Evolutionary conservation across 1,139 yeast genomes (phyloP).

Genomic region (Debaryomyces coudertii): DNA sequence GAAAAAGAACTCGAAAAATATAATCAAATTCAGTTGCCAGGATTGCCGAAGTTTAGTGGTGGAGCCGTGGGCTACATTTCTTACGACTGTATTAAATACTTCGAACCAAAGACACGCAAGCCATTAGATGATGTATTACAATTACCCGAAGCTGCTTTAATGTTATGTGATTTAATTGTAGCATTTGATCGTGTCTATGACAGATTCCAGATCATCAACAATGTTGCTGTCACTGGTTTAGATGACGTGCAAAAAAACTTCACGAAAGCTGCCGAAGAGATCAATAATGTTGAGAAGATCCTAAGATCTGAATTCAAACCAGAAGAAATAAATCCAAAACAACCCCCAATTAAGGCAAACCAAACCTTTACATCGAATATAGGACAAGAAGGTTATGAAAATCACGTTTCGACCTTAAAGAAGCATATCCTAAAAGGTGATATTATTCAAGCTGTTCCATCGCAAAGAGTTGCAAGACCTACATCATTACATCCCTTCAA

Average conservation of each 20-base stretch:
- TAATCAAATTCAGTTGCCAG: constrained; percentile 75
- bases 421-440: constrained; percentile 87
- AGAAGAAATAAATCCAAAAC: constrained; percentile 51
- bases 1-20: constrained; percentile 70
- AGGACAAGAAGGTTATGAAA: constrained; percentile 91
- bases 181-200: constrained; percentile 95
- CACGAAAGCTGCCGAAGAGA: constrained; percentile 55
- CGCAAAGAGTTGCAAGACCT: constrained; percentile 94
- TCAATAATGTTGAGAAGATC: constrained; percentile 56
- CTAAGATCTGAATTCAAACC: constrained; percentile 44
- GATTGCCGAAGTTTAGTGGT: constrained; percentile 84
- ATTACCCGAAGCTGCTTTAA: constrained; percentile 88
- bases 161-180: constrained; percentile 87
- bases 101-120: constrained; percentile 86
- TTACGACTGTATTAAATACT: constrained; percentile 93
- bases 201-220: constrained; percentile 86
- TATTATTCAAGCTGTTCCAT: constrained; percentile 96
- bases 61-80: constrained; percentile 97
- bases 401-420: constrained; percentile 73
- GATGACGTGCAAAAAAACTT: constrained; percentile 53
- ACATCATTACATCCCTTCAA: constrained; percentile 95
- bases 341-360: constrained; percentile 65
- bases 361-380: constrained; percentile 82
- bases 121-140: constrained; percentile 75
- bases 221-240: constrained; percentile 56